Conservation (phyloP, 345 rosid genomes). For the Boechera divaricarpa region DNA sequence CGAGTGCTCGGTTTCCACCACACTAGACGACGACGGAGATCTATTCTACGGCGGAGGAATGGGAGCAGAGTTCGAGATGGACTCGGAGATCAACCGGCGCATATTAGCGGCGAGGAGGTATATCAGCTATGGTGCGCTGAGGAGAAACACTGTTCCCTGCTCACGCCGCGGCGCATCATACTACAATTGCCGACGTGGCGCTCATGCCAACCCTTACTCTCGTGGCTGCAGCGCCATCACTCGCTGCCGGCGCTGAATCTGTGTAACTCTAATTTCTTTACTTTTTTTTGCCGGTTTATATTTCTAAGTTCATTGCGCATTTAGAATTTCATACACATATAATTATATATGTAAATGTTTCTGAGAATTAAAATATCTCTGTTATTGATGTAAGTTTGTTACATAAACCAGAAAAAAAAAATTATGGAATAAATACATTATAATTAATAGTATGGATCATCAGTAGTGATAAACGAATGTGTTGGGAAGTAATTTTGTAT, state of each 20-base stretch:
- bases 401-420: conserved; percentile 22
- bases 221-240: conserved; percentile 86
- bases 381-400: conserved; percentile 32
- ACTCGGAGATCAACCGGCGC: conserved; percentile 80
- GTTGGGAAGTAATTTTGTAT: not conserved
- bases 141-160: conserved; percentile 82
- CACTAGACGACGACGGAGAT: conserved; percentile 23
- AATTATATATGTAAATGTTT: conserved; percentile 27
- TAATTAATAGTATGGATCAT: not conserved
- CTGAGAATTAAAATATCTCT: conserved; percentile 10
- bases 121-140: conserved; percentile 92
- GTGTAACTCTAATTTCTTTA: not conserved
- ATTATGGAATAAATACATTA: conserved; percentile 8
- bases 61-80: conserved; percentile 66
- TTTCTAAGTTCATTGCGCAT: not conserved
- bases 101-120: conserved; percentile 65
- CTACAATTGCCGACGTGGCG: conserved; percentile 80
- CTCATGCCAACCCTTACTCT: conserved; percentile 77
- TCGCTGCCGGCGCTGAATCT: conserved; percentile 68
- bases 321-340: conserved; percentile 16
- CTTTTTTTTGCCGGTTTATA: not conserved
- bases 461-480: conserved; percentile 10
- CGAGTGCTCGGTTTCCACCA: conserved; percentile 55
- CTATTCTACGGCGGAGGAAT: conserved; percentile 46
- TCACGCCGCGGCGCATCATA: conserved; percentile 91